Base-by-base conservation (phyloP, 2,329 filamentous ascomycete species). In the Colletotrichum gloeosporioides region DNA sequence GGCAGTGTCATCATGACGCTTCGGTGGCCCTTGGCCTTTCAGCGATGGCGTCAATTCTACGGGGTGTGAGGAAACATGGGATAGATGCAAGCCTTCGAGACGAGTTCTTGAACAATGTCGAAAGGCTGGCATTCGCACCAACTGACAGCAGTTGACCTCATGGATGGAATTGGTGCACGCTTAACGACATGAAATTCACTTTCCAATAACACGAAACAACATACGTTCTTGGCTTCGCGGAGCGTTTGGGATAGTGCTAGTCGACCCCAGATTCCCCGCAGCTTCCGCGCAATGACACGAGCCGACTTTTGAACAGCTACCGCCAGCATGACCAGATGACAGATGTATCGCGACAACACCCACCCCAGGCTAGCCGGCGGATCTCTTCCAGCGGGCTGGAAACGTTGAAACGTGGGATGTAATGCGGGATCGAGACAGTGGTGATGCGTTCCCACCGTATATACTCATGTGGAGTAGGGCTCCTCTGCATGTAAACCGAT, bases 1-100 rank as follows among this genome's bases (percentile, higher is more conserved):
- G 64, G 70, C 70, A 68, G 16, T 53, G 70, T 76, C 73, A 76
- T 76, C 22, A 73, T 76, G 73, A 76, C 73, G 73, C 57, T 44
- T 32, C 6, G 8, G n/a, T 29, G 22, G 16, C 22, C 29, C 64
- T 73, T 73, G 70, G 69, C 73, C 31, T 34, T 5, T 13, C 39
- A 16, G n/a, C 15, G 63, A 22, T n/a, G 57, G 22, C 39, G 15
- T 31, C 53, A 27, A 57, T 7, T 31, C 15, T 25, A 53, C n/a
- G 49, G 44, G 5, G 25, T 25, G n/a, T n/a, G 31, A 59, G 65
- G n/a, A 44, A 25, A n/a, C 15, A 34, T 67, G 29, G 7, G 64
- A 18, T 15, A 31, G 39, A 32, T 31, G 12, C 25, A 39, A 25
- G n/a, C 10, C 44, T 13, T 53, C 2, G n/a, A 53, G n/a, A 22